These are phyloP conservation scores for Dictyostelium brefeldianum DNA, from an alignment of 78 protist genomes.

Conservation along the genomic window DNA sequence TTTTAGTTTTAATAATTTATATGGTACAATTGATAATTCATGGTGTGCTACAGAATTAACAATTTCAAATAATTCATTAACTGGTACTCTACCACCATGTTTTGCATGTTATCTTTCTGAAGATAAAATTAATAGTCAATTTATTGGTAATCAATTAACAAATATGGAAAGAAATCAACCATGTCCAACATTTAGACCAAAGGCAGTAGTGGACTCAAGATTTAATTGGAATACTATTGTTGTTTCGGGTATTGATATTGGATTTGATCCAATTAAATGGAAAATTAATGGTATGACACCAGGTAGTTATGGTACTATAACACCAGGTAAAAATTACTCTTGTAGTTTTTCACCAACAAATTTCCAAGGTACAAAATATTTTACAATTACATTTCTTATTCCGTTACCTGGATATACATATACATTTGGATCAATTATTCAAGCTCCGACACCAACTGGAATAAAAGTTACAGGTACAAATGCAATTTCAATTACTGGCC, in stretches of 20 bases:
- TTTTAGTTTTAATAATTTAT: not conserved
- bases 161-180: not conserved
- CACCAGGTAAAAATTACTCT: not conserved
- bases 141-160: not conserved
- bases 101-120: not conserved
- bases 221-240: not conserved
- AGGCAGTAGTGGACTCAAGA: not conserved
- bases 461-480: not conserved
- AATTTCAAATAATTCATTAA: not conserved
- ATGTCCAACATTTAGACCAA: not conserved
- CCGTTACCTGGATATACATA: not conserved
- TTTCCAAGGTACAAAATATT: not conserved
- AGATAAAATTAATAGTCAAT: not conserved
- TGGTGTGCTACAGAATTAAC: not conserved
- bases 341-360: not conserved
- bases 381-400: not conserved
- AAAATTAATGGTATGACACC: not conserved
- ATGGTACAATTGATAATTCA: not conserved
- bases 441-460: conserved; percentile 3
- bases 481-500: not conserved
- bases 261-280: not conserved
- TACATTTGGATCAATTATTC: not conserved
- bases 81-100: not conserved
- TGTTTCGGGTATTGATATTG: not conserved
- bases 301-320: not conserved